These are phyloP conservation scores for Arachnomyces sp. DNA, from an alignment of 2,329 filamentous ascomycete species.

Conservation along the genomic window DNA sequence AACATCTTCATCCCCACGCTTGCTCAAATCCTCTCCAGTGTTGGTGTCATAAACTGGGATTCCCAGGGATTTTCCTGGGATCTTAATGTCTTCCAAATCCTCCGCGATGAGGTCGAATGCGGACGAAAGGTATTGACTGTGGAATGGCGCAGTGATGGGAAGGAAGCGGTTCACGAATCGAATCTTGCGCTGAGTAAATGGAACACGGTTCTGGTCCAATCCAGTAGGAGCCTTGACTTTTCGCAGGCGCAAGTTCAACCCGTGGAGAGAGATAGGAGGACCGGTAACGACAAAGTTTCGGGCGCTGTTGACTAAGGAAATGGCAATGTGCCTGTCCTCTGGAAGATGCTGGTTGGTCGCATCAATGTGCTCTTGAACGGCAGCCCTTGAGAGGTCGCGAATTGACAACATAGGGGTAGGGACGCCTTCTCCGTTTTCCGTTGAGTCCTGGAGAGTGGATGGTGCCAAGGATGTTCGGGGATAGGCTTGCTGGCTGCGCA, in stretches of 20 bases:
- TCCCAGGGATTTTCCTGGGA: constrained; percentile 62
- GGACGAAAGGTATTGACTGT: constrained; percentile 84
- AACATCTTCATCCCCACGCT: constrained; percentile 63
- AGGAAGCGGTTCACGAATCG: constrained; percentile 96
- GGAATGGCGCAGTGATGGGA: constrained; percentile 95
- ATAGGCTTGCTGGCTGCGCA: constrained; percentile 94
- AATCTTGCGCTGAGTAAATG: constrained; percentile 90
- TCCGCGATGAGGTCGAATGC: constrained; percentile 76
- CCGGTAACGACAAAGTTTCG: constrained; percentile 96
- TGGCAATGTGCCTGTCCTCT: constrained; percentile 81
- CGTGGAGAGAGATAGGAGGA: constrained; percentile 89
- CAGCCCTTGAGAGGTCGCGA: constrained; percentile 75
- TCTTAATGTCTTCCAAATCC: constrained; percentile 74
- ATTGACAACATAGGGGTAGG: constrained; percentile 98
- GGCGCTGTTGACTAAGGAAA: constrained; percentile 93
- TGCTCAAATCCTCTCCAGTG: constrained; percentile 74
- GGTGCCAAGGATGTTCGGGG: constrained; percentile 90
- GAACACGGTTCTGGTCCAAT: constrained; percentile 87
- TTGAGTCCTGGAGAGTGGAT: constrained; percentile 80
- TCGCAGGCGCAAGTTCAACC: constrained; percentile 85
- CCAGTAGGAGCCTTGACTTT: constrained; percentile 98
- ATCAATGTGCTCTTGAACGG: constrained; percentile 94
- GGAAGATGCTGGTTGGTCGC: constrained; percentile 95
- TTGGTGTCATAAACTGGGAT: constrained; percentile 88
- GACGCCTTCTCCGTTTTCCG: constrained; percentile 87